Base-by-base conservation (phyloP, 306 rosid species). In the Astragalus glycyphyllos region DNA sequence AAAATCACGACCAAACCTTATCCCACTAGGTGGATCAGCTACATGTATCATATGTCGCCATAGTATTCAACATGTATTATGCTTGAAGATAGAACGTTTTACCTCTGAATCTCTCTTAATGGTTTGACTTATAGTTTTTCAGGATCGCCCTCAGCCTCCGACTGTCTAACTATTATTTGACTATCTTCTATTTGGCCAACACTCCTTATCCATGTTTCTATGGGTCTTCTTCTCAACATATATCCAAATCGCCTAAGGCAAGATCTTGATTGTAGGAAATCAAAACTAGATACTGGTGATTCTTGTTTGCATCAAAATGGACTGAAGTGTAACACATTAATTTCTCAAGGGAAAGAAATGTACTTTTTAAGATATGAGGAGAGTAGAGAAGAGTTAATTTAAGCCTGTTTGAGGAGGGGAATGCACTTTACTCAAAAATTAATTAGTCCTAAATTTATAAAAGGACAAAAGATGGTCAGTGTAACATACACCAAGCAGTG, bases 121-220 rank as follows among this genome's bases (percentile, higher is more conserved):
- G 44, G 64, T 29, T 11, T 29, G 40, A 58, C 64, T 41, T 56
- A 32, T 13, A 34, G 64, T 58, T 32, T 13, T 34, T 26, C 64
- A 32, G 34, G 45, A 16, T 58, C 26, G 32, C 17, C 17, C 23
- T 34, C 45, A 58, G 34, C 45, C 65, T 14, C 64, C 31, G 9
- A 40, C 8, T 5, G 10, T 40, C 44, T 40, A 34, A 34, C 44
- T 34, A 58, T 7, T 34, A 58, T 7, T 34, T 5, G 44, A 35
- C 26, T 58, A 35, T 34, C 12, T 1, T 58, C 37, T 35, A 58
- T 20, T 42, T 13, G 26, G 46, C 35, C 46, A 58, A 58, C 45
- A 44, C 45, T 58, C 46, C 29, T 58, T 34, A 7, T 11, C 1
- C 13, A 4, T 10, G 17, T 58, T 35, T 58, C 16, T 32, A 58